These are phyloP conservation scores for Ambrosia artemisiifolia DNA, from an alignment of 129 eudicot genomes.

Conservation along the genomic window DNA sequence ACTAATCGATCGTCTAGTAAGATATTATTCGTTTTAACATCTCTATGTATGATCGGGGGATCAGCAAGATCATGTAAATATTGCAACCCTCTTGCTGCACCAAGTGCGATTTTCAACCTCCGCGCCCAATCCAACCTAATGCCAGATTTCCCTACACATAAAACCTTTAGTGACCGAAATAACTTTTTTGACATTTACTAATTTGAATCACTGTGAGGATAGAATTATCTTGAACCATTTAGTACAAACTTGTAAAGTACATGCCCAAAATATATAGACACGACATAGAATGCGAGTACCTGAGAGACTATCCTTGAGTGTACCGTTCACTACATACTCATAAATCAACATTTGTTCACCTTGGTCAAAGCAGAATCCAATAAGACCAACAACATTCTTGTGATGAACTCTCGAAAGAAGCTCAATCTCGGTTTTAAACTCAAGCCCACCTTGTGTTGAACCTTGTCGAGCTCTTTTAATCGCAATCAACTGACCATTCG, in stretches of 20 bases:
- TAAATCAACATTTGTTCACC: not conserved
- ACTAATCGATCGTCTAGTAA: constrained; percentile 39
- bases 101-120: not conserved
- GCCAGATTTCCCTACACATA: not conserved
- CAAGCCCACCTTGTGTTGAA: constrained; percentile 46
- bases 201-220: no score
- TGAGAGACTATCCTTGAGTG: not conserved
- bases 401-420: constrained; percentile 64
- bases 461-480: constrained; percentile 53
- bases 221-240: no score
- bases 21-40: no score
- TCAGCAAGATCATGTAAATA: no score
- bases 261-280: no score
- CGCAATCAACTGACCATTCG: constrained; percentile 42
- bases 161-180: no score
- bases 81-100: no score
- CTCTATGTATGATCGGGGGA: no score
- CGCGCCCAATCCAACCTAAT: not conserved
- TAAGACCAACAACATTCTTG: constrained; percentile 38
- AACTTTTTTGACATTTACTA: no score
- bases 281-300: not conserved
- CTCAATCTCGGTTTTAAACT: constrained; percentile 65
- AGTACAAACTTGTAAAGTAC: not conserved
- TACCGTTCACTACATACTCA: not conserved
- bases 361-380: not conserved